Base-by-base conservation (phyloP, 345 rosid genomes). In the Rhodamnia rubescens region DNA sequence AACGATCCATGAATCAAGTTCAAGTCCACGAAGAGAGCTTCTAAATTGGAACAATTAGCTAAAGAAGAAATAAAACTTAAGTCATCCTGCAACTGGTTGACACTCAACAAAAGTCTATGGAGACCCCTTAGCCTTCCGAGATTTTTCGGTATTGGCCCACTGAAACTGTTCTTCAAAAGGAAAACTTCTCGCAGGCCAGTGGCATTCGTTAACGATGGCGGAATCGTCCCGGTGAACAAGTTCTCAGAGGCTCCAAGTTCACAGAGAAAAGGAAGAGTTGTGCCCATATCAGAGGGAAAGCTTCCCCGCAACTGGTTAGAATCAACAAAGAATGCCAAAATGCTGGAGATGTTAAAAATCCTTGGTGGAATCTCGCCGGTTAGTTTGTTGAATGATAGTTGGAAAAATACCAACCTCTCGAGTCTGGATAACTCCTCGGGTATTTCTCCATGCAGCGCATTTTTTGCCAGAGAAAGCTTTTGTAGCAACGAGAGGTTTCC, bases 161-260 rank as follows among this genome's bases (percentile, higher is more conserved):
- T 15, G 15, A 51, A 51, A 11, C 53, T 11, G 15, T 51, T 51
- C 4, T 51, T 51, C 15, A 11, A 11, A 11, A 51, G 53, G 14
- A 11, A 13, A 51, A 51, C 53, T 12, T 12, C 14, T 11, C 14
- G 15, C 21, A 58, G 69, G 2, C 69, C 1, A 4, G 69, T 58
- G 36, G 36, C 4, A n/a, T 58, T 58, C 0, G 1, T 58, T 6
- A 58, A 58, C 0, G 16, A n/a, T 58, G 36, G 26, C 0, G 36
- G 69, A 58, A 58, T 12, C 5, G 1, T 58, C 69, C 69, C 69
- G 0, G 69, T 58, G 4, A 58, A 58, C 69, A 58, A 2, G 69
- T 58, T 58, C 4, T 5, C 0, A 32, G 1, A 2, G 64, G 32
- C 32, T 1, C 2, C 0, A n/a, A 58, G 32, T 32, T 0, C 27